phyloP scores from a whole-genome alignment of 345 rosid genomes.

The Dimocarpus longan region DNA sequence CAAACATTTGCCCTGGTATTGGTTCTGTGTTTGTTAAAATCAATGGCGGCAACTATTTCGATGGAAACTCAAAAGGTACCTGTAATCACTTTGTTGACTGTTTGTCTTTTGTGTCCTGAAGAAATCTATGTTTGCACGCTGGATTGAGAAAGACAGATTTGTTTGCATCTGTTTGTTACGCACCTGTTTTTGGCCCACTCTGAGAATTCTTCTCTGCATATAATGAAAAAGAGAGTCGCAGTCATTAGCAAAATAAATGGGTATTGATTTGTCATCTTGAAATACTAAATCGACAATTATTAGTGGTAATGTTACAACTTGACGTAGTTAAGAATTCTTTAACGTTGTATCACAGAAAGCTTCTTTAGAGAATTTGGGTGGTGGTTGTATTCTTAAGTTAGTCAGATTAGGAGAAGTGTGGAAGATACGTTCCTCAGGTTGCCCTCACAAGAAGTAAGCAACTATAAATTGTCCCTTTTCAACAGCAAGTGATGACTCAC shows the following conservation, averaged over 20 bases:
- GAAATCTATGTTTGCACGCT: slow-evolving; percentile 20
- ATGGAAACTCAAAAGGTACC: slow-evolving; percentile 2
- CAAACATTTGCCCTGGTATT: background rate
- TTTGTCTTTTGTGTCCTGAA: slow-evolving; percentile 4
- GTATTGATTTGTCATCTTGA: background rate
- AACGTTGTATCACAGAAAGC: slow-evolving; percentile 4
- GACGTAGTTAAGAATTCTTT: slow-evolving; percentile 2
- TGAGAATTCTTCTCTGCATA: background rate
- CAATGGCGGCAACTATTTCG: slow-evolving; percentile 5
- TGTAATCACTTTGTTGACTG: background rate
- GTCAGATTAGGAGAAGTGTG: slow-evolving; percentile 5
- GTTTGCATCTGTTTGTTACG: slow-evolving; percentile 18
- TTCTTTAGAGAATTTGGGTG: slow-evolving; percentile 7
- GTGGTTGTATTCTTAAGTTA: background rate
- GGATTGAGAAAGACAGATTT: slow-evolving; percentile 21
- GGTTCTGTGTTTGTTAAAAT: background rate
- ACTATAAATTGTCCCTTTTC: background rate
- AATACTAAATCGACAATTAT: background rate
- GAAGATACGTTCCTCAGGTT: background rate
- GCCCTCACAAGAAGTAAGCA: slow-evolving; percentile 6
- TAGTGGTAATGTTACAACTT: background rate
- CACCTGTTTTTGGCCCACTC: slow-evolving; percentile 23
- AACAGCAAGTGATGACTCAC: background rate
- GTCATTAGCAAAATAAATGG: background rate
- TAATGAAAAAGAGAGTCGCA: background rate